Conservation (phyloP, 129 eudicot genomes). For the Sambucus nigra region DNA sequence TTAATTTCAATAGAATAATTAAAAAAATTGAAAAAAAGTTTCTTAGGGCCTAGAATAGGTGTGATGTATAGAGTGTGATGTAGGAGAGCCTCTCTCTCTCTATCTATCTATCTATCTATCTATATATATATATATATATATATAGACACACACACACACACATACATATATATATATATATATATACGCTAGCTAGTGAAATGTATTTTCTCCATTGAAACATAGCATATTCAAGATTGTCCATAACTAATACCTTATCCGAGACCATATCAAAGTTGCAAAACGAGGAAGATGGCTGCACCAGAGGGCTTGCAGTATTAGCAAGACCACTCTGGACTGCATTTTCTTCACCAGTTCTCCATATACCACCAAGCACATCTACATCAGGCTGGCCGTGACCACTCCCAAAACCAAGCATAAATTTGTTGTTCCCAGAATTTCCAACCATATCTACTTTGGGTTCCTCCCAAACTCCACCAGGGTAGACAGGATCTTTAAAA, state of each 20-base stretch:
- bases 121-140: no score
- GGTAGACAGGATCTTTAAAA: conserved; percentile 22
- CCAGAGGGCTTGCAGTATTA: conserved; percentile 36
- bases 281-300: conserved; percentile 44
- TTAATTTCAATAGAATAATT: no score
- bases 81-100: no score
- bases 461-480: conserved; percentile 41
- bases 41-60: no score
- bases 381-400: conserved; percentile 29
- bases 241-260: conserved; percentile 41
- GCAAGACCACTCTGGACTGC: conserved; percentile 40
- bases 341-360: conserved; percentile 42
- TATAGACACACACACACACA: no score
- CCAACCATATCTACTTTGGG: conserved; percentile 27
- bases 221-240: conserved; percentile 4
- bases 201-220: no score
- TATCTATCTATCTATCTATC: no score
- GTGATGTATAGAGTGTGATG: no score
- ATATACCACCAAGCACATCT: conserved; percentile 37
- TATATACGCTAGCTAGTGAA: no score
- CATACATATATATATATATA: no score
- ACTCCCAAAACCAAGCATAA: conserved; percentile 48
- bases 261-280: conserved; percentile 40
- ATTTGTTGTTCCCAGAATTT: conserved; percentile 33
- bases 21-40: background rate